Percentiles rank a stretch among this genome's conserved stretches.
Conservation (phyloP, 2,329 filamentous ascomycete species). For the Diaporthe amygdali region DNA sequence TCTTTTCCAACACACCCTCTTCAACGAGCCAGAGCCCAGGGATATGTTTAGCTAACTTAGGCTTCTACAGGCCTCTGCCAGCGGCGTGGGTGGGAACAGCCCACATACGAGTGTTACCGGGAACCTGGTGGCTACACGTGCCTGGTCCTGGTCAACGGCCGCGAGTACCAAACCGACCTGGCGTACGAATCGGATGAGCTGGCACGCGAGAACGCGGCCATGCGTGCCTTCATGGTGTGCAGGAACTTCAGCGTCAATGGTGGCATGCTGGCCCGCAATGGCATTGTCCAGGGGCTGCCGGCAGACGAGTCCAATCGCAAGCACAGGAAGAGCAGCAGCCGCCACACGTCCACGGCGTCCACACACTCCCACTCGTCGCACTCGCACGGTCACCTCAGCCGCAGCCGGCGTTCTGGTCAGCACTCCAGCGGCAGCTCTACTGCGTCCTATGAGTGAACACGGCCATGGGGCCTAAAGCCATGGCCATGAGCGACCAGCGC, state of each 20-base stretch:
- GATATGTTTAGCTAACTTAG: constrained; percentile 19
- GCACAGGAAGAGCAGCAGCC: constrained; percentile 55
- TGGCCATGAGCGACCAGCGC: background rate
- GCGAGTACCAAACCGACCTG: constrained; percentile 92
- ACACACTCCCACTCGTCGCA: constrained; percentile 45
- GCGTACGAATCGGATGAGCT: constrained; percentile 81
- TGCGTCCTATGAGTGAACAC: constrained; percentile 59
- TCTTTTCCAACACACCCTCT: constrained; percentile 21
- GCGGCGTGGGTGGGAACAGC: constrained; percentile 91
- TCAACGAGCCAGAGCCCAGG: constrained; percentile 19
- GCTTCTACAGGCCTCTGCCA: constrained; percentile 81
- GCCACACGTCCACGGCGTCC: constrained; percentile 49
- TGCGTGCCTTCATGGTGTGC: constrained; percentile 97
- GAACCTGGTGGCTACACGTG: constrained; percentile 81
- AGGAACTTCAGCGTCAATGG: constrained; percentile 97
- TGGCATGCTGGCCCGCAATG: constrained; percentile 80
- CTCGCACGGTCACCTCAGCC: constrained; percentile 46
- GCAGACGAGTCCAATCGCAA: constrained; percentile 56
- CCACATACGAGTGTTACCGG: constrained; percentile 83
- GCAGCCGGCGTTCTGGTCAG: constrained; percentile 57
- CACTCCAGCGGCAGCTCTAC: constrained; percentile 69
- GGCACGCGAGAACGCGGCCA: constrained; percentile 91
- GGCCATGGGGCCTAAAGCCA: background rate
- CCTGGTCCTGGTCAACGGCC: constrained; percentile 92
- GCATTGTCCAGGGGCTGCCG: constrained; percentile 70